Evolutionary conservation across 2,329 filamentous ascomycete species (phyloP), one percentile per base, ranked within the genome.

Genomic region (Elsinoe ampelina): DNA sequence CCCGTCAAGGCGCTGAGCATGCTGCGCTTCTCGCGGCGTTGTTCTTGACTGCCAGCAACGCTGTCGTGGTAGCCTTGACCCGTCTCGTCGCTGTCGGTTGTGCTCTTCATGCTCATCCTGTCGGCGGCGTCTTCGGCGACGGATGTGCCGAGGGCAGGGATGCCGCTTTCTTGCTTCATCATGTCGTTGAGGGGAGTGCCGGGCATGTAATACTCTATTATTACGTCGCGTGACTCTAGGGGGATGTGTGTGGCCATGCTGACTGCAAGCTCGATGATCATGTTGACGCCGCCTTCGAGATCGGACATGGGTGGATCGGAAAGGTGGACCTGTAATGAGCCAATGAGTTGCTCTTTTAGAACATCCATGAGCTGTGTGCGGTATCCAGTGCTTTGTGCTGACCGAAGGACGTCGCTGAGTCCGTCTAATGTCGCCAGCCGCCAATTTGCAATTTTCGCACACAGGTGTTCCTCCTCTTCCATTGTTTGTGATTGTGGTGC

Each of bases 371-470:
- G 82, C 55, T 81, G 76, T 6, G 79, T 72, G 30, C 85, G 83
- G 70, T 90, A 80, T 10, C 86, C 80, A 11, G 77, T 77, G 43
- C 83, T 85, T 56, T 85, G 78, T 0, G 81, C 75, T 3, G 85
- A 82, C 57, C 80, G 78, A 15, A 97, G 77, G 35, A 80, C 71
- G 54, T 86, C 83, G 61, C 85, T 80, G 15, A 98, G 77, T n/a
- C 92, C 93, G 66, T 98, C 93, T 13, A 97, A 77, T 2, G 93
- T 98, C 2, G 92, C 85, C 72, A 97, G 83, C 59, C 93, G 84
- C 93, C 93, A 98, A 67, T 86, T 89, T 59, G 95, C 84, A 43
- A 97, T 83, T 72, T 95, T 95, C 45, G 85, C 82, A 19, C 87
- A 87, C 57, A 95, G 79, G 1, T 91, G 90, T 55, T 97, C 90